A percentile compares a stretch with the other conserved stretches of the same genome.
phyloP scores from a whole-genome alignment of 2,329 filamentous ascomycete species.

The Aureobasidium namibiae region DNA sequence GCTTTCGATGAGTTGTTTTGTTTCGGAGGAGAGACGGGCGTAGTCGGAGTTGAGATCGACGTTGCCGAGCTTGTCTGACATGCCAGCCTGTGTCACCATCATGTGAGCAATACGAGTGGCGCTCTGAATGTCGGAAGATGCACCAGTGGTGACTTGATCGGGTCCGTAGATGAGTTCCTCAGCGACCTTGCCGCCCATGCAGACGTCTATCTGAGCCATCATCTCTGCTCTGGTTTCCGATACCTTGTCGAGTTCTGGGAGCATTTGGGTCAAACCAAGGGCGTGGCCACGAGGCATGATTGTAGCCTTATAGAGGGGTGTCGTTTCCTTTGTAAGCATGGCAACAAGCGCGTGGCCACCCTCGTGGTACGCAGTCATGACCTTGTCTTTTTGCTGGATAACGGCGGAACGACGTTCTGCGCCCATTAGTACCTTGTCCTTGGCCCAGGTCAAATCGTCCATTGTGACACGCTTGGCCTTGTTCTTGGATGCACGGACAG shows the following conservation, averaged over 20 bases:
- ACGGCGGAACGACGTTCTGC: conserved; percentile 84
- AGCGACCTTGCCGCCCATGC: conserved; percentile 78
- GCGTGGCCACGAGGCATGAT: conserved; percentile 85
- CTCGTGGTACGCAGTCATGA: conserved; percentile 93
- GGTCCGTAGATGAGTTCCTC: conserved; percentile 87
- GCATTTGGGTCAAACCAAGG: conserved; percentile 76
- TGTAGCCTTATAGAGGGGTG: conserved; percentile 89
- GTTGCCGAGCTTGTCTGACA: conserved; percentile 80
- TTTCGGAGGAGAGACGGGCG: conserved; percentile 72
- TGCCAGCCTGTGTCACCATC: conserved; percentile 84
- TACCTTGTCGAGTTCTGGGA: conserved; percentile 90
- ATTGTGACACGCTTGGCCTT: conserved; percentile 68
- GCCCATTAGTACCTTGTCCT: conserved; percentile 96
- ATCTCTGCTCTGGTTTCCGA: conserved; percentile 81
- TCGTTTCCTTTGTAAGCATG: conserved; percentile 68
- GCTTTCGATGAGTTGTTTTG: conserved; percentile 74
- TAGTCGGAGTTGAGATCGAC: conserved; percentile 81
- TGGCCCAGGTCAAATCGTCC: conserved; percentile 89
- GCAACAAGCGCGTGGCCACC: conserved; percentile 89
- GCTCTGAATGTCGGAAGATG: conserved; percentile 69
- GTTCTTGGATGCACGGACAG: conserved; percentile 84
- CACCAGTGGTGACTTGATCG: conserved; percentile 87
- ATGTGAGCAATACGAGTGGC: conserved; percentile 77
- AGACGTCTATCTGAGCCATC: conserved; percentile 68
- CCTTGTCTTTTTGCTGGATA: conserved; percentile 87